A percentile compares a stretch with the other conserved stretches of the same genome.
Evolutionary conservation across 1,139 yeast genomes (phyloP).

Genomic region (Yamadazyma conglobata): DNA sequence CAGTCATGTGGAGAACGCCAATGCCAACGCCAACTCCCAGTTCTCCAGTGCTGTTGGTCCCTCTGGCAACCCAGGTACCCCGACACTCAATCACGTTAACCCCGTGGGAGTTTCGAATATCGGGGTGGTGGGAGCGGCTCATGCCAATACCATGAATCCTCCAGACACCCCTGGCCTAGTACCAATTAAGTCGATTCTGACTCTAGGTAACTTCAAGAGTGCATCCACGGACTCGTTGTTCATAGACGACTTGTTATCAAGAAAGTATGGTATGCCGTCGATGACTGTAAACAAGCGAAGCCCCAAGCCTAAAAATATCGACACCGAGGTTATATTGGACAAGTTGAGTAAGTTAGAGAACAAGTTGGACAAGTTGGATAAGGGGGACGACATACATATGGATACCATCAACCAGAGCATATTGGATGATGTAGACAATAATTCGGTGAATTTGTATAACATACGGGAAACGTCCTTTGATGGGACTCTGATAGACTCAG

Average conservation of each 20-base stretch:
- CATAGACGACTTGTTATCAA: conserved; percentile 28
- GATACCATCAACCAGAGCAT: conserved; percentile 11
- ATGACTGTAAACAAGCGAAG: conserved; percentile 11
- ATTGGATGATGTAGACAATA: conserved; percentile 13
- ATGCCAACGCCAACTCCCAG: conserved; percentile 16
- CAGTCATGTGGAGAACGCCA: conserved; percentile 17
- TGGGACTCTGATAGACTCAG: conserved; percentile 20
- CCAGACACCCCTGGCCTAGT: conserved; percentile 12
- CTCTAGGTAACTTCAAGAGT: conserved; percentile 29
- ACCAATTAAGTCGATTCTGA: conserved; percentile 27
- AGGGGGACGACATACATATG: conserved; percentile 3
- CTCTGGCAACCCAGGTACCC: conserved; percentile 4
- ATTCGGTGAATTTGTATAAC: conserved; percentile 18
- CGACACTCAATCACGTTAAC: conserved; percentile 2
- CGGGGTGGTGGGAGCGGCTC: background rate
- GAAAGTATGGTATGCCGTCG: conserved; percentile 20
- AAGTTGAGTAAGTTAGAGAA: conserved; percentile 13
- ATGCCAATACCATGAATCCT: conserved; percentile 4
- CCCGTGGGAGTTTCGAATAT: background rate
- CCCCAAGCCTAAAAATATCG: conserved; percentile 13
- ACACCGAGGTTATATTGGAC: conserved; percentile 11
- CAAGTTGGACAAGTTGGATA: conserved; percentile 11
- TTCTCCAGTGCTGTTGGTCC: conserved; percentile 9
- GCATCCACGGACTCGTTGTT: conserved; percentile 37
- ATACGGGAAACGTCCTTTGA: conserved; percentile 21